phyloP scores from a whole-genome alignment of 768 basidiomycete species.

The Russula sp. region DNA sequence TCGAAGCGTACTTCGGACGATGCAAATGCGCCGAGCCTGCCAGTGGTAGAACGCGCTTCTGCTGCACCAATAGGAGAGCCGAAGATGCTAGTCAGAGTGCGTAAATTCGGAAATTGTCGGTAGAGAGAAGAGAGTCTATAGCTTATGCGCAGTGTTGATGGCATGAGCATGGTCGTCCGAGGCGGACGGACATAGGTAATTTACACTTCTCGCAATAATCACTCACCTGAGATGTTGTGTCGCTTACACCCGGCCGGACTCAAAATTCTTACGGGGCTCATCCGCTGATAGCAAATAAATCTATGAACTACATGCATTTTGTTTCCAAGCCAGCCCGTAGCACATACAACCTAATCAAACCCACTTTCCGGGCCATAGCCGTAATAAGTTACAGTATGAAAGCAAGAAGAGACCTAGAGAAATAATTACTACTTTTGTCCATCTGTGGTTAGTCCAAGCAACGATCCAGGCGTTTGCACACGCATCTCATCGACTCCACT shows the following conservation, averaged over 20 bases:
- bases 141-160: neutral
- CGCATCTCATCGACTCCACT: slow-evolving; percentile 11
- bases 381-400: slow-evolving; percentile 13
- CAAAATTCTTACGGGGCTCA: too few relatives aligned
- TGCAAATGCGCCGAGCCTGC: neutral
- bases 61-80: neutral
- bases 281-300: too few relatives aligned
- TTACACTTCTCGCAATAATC: neutral
- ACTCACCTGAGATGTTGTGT: too few relatives aligned
- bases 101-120: neutral
- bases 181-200: neutral
- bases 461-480: slow-evolving; percentile 24
- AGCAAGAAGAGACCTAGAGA: neutral
- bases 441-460: slow-evolving; percentile 19
- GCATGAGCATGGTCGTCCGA: slow-evolving; percentile 11
- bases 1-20: slow-evolving; percentile 34
- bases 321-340: neutral
- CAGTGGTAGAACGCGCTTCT: neutral
- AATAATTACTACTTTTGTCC: slow-evolving; percentile 8
- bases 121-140: slow-evolving; percentile 7
- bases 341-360: slow-evolving; percentile 12
- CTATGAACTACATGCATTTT: neutral
- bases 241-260: too few relatives aligned
- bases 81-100: neutral
- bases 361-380: neutral